phyloP scores from a whole-genome alignment of 805 yeast species.

The Hanseniaspora nectarophila region DNA sequence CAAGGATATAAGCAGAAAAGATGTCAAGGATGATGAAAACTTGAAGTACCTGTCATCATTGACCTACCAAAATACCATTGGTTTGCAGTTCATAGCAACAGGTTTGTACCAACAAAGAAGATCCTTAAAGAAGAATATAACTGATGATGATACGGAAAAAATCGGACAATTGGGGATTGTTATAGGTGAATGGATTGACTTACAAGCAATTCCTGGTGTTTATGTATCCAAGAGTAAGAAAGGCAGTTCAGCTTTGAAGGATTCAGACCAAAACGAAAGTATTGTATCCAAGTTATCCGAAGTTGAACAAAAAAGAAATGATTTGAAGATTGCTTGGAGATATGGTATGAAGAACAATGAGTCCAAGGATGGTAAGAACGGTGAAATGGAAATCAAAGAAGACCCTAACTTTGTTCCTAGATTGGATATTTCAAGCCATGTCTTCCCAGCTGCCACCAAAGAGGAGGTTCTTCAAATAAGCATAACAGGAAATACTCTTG shows the following conservation, averaged over 20 bases:
- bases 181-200: slow-evolving; percentile 13
- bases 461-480: slow-evolving; percentile 41
- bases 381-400: slow-evolving; percentile 20
- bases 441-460: slow-evolving; percentile 53
- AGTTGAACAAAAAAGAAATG: slow-evolving; percentile 25
- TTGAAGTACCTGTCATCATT: slow-evolving; percentile 3
- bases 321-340: slow-evolving; percentile 88
- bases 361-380: slow-evolving; percentile 19
- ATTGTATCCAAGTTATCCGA: slow-evolving; percentile 15
- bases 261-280: slow-evolving; percentile 4
- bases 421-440: slow-evolving; percentile 64
- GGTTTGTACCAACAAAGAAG: slow-evolving; percentile 13
- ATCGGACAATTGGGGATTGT: slow-evolving; percentile 10
- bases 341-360: slow-evolving; percentile 46
- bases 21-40: slow-evolving; percentile 1
- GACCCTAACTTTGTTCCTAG: slow-evolving; percentile 49
- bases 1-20: slow-evolving; percentile 1
- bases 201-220: slow-evolving; percentile 13
- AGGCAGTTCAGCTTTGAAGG: background rate
- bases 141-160: slow-evolving; percentile 1
- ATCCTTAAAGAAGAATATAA: slow-evolving; percentile 5
- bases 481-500: slow-evolving; percentile 20
- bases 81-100: slow-evolving; percentile 11
- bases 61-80: slow-evolving; percentile 8
- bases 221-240: slow-evolving; percentile 11